These are phyloP conservation scores for Lactifluus volemus DNA, from an alignment of 768 basidiomycete genomes.

Conservation along the genomic window DNA sequence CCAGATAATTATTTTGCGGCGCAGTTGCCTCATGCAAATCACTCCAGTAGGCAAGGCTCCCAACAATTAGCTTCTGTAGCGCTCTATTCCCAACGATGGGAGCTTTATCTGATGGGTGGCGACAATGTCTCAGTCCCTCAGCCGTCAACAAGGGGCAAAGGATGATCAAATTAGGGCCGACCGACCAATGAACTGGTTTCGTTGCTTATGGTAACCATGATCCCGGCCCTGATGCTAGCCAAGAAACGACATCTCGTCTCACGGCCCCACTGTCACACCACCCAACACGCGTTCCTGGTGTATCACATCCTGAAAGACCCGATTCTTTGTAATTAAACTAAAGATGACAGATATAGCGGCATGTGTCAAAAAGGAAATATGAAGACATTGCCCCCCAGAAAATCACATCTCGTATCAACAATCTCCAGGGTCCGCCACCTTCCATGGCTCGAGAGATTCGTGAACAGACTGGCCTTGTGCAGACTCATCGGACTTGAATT, in stretches of 20 bases:
- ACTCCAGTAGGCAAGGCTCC: conserved; percentile 8
- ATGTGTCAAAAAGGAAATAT: conserved; percentile 9
- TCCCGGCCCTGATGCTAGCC: neutral
- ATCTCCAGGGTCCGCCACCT: conserved; percentile 3
- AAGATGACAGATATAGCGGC: conserved; percentile 3
- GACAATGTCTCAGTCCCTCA: neutral
- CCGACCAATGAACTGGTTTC: conserved; percentile 2
- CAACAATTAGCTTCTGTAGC: conserved; percentile 11
- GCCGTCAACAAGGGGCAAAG: conserved; percentile 8
- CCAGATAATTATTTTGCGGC: conserved; percentile 3
- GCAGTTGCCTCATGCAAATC: conserved; percentile 15
- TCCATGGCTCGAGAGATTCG: conserved; percentile 21
- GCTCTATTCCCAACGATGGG: conserved; percentile 5
- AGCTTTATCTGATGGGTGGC: conserved; percentile 17
- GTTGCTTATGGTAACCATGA: conserved; percentile 7
- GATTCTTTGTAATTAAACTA: conserved; percentile 1
- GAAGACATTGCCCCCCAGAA: neutral
- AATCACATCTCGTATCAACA: neutral
- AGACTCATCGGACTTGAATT: conserved; percentile 11
- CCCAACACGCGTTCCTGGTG: neutral
- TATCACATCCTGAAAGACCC: conserved; percentile 1
- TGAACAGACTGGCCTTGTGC: conserved; percentile 21
- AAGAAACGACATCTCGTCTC: conserved; percentile 11
- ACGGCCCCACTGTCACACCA: conserved; percentile 9
- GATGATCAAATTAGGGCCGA: conserved; percentile 12